phyloP scores from a whole-genome alignment of 1,284 basidiomycete genomes.

The Somion occarium region DNA sequence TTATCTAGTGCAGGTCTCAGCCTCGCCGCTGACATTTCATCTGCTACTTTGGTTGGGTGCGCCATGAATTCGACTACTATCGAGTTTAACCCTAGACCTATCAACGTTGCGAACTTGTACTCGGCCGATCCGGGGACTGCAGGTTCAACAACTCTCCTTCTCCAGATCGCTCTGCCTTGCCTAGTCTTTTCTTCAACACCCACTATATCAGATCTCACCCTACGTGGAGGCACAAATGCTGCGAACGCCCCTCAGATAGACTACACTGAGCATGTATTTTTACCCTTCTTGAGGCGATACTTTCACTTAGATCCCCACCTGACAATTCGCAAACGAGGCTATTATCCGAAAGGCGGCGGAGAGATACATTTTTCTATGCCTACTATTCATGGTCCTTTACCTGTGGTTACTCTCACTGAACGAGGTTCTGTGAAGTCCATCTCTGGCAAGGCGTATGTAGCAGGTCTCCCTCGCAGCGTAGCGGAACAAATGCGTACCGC shows the following conservation, averaged over 20 bases:
- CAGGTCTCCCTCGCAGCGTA: conserved; percentile 48
- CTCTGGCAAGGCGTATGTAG: conserved; percentile 55
- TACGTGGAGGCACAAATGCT: conserved; percentile 70
- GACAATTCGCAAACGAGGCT: conserved; percentile 50
- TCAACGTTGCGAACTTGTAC: conserved; percentile 40
- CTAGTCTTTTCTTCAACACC: conserved; percentile 45
- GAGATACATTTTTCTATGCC: conserved; percentile 43
- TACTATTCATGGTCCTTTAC: conserved; percentile 37
- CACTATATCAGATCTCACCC: conserved; percentile 38
- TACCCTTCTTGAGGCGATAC: conserved; percentile 58
- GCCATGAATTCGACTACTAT: conserved; percentile 44
- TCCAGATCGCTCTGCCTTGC: conserved; percentile 67
- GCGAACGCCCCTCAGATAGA: conserved; percentile 65
- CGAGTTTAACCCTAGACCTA: conserved; percentile 45
- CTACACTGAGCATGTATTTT: conserved; percentile 55
- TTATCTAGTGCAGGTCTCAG: conserved; percentile 42
- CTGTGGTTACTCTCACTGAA: conserved; percentile 42
- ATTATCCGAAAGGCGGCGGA: conserved; percentile 68
- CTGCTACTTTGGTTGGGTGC: conserved; percentile 47
- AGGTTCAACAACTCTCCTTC: conserved; percentile 61
- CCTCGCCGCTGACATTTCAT: conserved; percentile 54
- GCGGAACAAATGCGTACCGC: conserved; percentile 50
- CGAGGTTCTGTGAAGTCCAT: conserved; percentile 49
- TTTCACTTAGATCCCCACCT: conserved; percentile 45
- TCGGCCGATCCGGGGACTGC: conserved; percentile 62